Evolutionary conservation across 2,329 filamentous ascomycete genomes (phyloP).

Genomic region (Microcera coccophila): DNA sequence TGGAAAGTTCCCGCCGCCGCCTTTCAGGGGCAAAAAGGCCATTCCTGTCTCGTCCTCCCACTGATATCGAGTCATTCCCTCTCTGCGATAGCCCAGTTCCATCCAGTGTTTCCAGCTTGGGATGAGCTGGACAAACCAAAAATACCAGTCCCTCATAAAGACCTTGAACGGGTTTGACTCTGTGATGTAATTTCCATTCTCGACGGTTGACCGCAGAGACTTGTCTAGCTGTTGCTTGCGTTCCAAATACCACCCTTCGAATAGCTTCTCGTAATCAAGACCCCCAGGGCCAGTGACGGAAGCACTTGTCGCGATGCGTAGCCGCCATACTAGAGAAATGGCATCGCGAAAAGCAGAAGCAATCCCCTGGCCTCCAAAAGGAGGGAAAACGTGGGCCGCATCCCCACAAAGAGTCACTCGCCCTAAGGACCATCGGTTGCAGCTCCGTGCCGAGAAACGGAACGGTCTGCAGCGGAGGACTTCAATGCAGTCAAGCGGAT

Average conservation of each 20-base stretch:
- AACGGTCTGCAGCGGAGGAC: constrained; percentile 41
- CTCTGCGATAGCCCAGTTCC: constrained; percentile 8
- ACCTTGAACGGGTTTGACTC: constrained; percentile 7
- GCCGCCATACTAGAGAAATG: constrained; percentile 32
- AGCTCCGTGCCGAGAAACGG: constrained; percentile 41
- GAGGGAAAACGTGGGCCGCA: constrained; percentile 50
- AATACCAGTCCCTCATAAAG: constrained; percentile 15
- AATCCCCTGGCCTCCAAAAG: constrained; percentile 37
- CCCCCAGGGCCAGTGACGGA: not conserved
- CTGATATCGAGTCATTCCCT: constrained; percentile 8
- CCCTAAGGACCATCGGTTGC: constrained; percentile 43
- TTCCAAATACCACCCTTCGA: constrained; percentile 14
- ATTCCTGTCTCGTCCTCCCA: constrained; percentile 5
- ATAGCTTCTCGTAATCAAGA: constrained; percentile 1
- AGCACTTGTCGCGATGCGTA: constrained; percentile 10
- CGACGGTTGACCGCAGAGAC: constrained; percentile 10
- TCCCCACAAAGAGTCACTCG: constrained; percentile 45
- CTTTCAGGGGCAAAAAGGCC: constrained; percentile 8
- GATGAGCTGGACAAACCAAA: constrained; percentile 16
- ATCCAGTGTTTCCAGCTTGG: constrained; percentile 9
- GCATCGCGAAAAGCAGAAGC: constrained; percentile 35
- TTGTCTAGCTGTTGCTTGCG: constrained; percentile 18
- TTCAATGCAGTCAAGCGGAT: constrained; percentile 40
- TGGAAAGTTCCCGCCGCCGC: constrained; percentile 3
- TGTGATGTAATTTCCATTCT: constrained; percentile 11